phyloP scores from a whole-genome alignment of 441 rosid genomes.

The Jatropha multifida region DNA sequence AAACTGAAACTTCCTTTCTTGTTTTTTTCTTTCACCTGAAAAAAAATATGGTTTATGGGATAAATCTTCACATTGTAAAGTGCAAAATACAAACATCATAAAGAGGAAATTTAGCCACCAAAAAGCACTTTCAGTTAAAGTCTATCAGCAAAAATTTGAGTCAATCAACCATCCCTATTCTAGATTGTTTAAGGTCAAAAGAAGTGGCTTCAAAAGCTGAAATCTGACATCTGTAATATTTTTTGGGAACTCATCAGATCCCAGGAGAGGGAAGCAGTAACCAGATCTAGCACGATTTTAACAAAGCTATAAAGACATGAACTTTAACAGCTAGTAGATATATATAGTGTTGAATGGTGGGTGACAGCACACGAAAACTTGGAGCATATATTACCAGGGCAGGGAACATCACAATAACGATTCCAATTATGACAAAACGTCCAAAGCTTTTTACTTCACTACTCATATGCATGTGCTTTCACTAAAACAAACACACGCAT shows the following conservation, averaged over 20 bases:
- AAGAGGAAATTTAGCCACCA: not conserved
- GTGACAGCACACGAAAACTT: not conserved
- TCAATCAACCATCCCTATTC: not conserved
- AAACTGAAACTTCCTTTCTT: too few relatives aligned
- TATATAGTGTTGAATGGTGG: not conserved
- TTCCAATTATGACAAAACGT: constrained; percentile 2
- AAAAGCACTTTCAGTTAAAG: not conserved
- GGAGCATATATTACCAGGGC: not conserved
- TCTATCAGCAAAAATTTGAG: not conserved
- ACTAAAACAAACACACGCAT: not conserved
- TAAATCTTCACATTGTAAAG: not conserved
- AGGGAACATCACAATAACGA: constrained; percentile 3
- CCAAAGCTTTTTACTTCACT: not conserved
- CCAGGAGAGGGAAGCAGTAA: not conserved
- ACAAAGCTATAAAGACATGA: not conserved
- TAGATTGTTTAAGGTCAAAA: not conserved
- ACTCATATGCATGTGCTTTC: not conserved
- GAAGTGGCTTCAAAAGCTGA: not conserved
- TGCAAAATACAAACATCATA: not conserved
- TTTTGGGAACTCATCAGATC: not conserved
- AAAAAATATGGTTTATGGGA: too few relatives aligned
- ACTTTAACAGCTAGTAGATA: not conserved
- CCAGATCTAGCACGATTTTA: constrained; percentile 7
- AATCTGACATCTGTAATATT: not conserved
- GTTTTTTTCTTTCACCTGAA: too few relatives aligned